These are phyloP conservation scores for Penicillium salamii DNA, from an alignment of 495 filamentous ascomycete genomes.

Conservation along the genomic window DNA sequence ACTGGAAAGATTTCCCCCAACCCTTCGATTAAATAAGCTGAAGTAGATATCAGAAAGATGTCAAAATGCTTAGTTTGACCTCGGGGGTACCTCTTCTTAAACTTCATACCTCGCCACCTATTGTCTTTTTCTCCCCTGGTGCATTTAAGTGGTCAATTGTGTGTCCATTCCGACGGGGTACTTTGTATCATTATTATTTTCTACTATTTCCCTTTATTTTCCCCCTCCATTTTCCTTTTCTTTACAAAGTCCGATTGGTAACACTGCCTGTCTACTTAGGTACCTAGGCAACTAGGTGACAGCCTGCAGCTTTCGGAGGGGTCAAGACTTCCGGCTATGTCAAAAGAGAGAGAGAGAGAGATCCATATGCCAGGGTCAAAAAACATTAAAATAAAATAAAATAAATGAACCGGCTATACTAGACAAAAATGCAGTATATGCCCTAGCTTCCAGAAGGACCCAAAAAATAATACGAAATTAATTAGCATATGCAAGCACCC, in stretches of 20 bases:
- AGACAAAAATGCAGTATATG: too few species aligned
- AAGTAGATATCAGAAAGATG: conserved; percentile 9
- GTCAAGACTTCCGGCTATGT: conserved; percentile 16
- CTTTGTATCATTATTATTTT: too few species aligned
- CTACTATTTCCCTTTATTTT: background rate
- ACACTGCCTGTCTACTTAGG: conserved; percentile 9
- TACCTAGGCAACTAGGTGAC: too few species aligned
- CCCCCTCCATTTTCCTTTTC: background rate
- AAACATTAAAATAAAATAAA: too few species aligned
- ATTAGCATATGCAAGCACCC: conserved; percentile 14
- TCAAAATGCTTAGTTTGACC: conserved; percentile 24
- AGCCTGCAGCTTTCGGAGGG: conserved; percentile 12
- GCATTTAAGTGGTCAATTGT: background rate
- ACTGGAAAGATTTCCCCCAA: conserved; percentile 22
- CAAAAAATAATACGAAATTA: background rate
- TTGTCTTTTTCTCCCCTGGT: background rate
- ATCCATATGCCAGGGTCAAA: too few species aligned
- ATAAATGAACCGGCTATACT: too few species aligned
- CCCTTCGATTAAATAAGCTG: conserved; percentile 12
- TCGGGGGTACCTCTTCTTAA: background rate
- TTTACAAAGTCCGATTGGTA: conserved; percentile 11
- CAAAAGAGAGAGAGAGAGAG: too few species aligned
- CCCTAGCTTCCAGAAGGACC: conserved; percentile 15
- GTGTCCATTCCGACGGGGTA: too few species aligned
- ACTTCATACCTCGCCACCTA: background rate